Conservation (phyloP, 2,329 filamentous ascomycete genomes). For the Penicillium sp. region DNA sequence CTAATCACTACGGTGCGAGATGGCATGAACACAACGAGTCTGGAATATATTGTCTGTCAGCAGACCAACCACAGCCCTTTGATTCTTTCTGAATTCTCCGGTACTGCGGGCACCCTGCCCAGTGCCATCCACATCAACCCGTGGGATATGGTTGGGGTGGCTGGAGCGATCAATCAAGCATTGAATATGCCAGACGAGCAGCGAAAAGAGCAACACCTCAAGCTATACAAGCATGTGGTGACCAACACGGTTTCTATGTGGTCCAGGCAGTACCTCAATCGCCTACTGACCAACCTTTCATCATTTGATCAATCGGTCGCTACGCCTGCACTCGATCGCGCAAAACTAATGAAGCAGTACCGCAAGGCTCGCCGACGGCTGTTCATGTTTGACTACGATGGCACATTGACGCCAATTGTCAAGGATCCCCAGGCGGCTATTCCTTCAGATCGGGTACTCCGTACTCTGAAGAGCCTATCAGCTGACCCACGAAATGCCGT, state of each 20-base stretch:
- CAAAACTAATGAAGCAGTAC: slow-evolving; percentile 70
- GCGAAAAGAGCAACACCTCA: slow-evolving; percentile 66
- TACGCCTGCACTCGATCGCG: slow-evolving; percentile 78
- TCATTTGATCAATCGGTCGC: slow-evolving; percentile 71
- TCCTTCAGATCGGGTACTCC: slow-evolving; percentile 77
- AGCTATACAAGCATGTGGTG: slow-evolving; percentile 79
- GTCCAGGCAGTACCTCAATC: slow-evolving; percentile 75
- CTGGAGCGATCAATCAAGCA: slow-evolving; percentile 76
- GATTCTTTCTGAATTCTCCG: slow-evolving; percentile 95
- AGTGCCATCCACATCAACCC: slow-evolving; percentile 95
- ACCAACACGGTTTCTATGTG: slow-evolving; percentile 82
- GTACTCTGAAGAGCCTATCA: slow-evolving; percentile 74
- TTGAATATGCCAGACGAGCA: slow-evolving; percentile 69
- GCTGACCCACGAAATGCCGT: slow-evolving; percentile 79
- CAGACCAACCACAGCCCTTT: slow-evolving; percentile 80
- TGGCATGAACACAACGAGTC: slow-evolving; percentile 95
- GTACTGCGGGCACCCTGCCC: slow-evolving; percentile 79
- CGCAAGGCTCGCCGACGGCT: slow-evolving; percentile 71
- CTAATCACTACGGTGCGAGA: slow-evolving; percentile 94
- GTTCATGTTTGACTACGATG: slow-evolving; percentile 99
- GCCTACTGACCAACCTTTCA: slow-evolving; percentile 74
- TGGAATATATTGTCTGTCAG: slow-evolving; percentile 93
- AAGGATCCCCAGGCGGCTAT: slow-evolving; percentile 85
- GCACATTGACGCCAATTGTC: slow-evolving; percentile 92
- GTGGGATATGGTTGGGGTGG: slow-evolving; percentile 84